Evolutionary conservation across 257 asterid genomes (phyloP), one percentile per base, ranked within the genome.

Genomic region (Salvia miltiorrhiza): DNA sequence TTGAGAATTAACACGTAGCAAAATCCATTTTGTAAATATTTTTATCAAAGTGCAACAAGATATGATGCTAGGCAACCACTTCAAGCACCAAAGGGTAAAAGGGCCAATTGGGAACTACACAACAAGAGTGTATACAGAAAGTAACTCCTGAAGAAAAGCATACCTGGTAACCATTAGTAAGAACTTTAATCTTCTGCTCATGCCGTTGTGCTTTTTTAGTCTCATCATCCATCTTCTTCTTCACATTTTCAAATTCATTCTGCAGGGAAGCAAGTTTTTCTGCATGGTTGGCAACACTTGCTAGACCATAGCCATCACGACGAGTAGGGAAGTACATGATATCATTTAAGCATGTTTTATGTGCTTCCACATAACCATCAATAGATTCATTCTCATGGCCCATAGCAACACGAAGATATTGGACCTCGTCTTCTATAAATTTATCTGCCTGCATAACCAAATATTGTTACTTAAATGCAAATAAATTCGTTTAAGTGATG

Each of bases 91-190:
- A 55, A 37, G 45, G 33, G 69, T 44, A 45, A 3, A 50, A 57
- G 28, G 39, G 48, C 35, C 35, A 30, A 30, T 3, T 5, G 35
- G 35, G 5, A 30, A 30, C 17, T 39, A 50, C 53, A 40, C 17
- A 55, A 19, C 47, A 69, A 43, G 66, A 74, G 14, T 28, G 70
- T 16, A 23, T 67, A 39, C 43, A 70, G 47, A 50, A 73, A 63
- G 61, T 26, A 69, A 67, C 45, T 64, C 23, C 28, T 35, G 7
- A 64, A 71, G 71, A 74, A 68, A 67, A 62, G 39, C 72, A 66
- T 81, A 90, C 98, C 83, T 90, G 97, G 77, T 94, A 94, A 77
- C 99, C 98, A 62, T 84, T 88, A 1, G 98, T 94, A 49, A 94
- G 89, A 74, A 91, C 84, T 77, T 91, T 94, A 39, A 94, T 86